These are phyloP conservation scores for Eimeria maxima DNA, from an alignment of 169 alveolate species.

Conservation along the genomic window DNA sequence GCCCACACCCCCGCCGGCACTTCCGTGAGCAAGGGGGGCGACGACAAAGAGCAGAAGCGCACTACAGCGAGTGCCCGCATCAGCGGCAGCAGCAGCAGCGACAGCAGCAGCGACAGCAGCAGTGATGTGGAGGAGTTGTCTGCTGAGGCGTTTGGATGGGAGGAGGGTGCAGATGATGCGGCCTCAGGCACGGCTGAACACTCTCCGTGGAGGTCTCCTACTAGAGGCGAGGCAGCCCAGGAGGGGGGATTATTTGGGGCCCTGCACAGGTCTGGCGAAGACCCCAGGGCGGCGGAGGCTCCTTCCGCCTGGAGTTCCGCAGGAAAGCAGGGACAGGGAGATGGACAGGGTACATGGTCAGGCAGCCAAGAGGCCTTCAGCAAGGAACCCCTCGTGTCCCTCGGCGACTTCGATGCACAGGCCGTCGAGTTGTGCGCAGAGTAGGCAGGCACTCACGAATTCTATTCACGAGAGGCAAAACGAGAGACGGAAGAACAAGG, in stretches of 20 bases:
- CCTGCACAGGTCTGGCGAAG: constrained; percentile 1
- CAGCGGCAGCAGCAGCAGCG: constrained; percentile 27
- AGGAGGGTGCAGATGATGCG: background rate
- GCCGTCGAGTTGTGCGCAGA: background rate
- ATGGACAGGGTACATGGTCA: background rate
- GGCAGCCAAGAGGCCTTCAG: background rate
- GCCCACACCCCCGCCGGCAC: background rate
- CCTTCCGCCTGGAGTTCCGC: constrained; percentile 5
- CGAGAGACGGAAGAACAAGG: background rate
- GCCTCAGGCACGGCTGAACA: background rate
- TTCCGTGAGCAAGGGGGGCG: background rate
- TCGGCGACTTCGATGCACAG: constrained; percentile 60
- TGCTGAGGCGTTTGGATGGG: background rate
- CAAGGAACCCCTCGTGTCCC: background rate
- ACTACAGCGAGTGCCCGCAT: background rate
- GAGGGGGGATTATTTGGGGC: background rate
- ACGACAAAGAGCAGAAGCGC: background rate
- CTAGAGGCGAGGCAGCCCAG: background rate
- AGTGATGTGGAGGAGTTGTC: constrained; percentile 2
- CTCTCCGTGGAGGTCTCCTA: background rate
- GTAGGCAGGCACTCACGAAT: background rate
- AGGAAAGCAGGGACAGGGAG: background rate
- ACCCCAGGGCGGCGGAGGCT: background rate
- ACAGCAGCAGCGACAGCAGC: constrained; percentile 25
- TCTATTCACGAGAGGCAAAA: background rate